phyloP scores from a whole-genome alignment of 805 yeast species.

The Pichia californica region DNA sequence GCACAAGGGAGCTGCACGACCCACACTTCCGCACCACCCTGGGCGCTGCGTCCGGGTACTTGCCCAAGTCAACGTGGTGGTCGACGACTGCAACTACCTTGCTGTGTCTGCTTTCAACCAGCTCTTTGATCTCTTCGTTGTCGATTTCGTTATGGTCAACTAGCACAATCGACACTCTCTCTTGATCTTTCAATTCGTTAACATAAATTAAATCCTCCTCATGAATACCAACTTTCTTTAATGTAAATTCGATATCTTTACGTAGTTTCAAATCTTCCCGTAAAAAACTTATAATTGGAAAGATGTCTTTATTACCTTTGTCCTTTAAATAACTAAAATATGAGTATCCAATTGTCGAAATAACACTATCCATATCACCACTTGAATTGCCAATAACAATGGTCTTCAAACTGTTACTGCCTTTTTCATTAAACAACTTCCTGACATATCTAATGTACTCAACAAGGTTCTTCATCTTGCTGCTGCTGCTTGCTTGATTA shows the following conservation, averaged over 20 bases:
- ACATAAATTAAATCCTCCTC: constrained; percentile 48
- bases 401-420: background rate
- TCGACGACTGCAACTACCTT: constrained; percentile 63
- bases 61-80: constrained; percentile 74
- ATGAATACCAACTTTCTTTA: constrained; percentile 42
- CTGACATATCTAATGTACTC: constrained; percentile 4
- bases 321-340: constrained; percentile 37
- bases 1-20: constrained; percentile 73
- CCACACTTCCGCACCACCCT: constrained; percentile 59
- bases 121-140: background rate
- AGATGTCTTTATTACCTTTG: constrained; percentile 17
- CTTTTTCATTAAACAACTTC: background rate
- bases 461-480: background rate
- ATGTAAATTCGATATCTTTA: constrained; percentile 58
- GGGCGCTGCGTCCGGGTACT: constrained; percentile 47
- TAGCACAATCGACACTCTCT: constrained; percentile 26
- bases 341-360: constrained; percentile 68
- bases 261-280: constrained; percentile 59
- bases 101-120: constrained; percentile 10
- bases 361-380: constrained; percentile 84
- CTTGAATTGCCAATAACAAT: constrained; percentile 79
- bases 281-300: constrained; percentile 78
- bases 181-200: constrained; percentile 48
- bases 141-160: constrained; percentile 68
- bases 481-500: background rate